phyloP scores from a whole-genome alignment of 148 eudicot genomes.

The Nepenthes mirabilis region DNA sequence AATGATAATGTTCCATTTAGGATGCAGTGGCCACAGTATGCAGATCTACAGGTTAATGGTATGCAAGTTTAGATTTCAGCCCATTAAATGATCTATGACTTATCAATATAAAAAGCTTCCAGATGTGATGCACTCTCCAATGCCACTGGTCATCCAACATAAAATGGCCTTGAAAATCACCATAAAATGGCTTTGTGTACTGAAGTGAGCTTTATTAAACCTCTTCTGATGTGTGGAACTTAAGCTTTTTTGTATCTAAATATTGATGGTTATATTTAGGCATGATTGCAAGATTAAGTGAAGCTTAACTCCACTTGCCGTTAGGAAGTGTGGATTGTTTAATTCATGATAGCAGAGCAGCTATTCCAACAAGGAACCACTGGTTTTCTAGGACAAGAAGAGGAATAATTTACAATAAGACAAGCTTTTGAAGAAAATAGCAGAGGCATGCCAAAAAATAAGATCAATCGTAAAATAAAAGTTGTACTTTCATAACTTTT shows the following conservation, averaged over 20 bases:
- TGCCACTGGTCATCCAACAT: background rate
- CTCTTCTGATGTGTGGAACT: background rate
- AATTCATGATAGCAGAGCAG: no score
- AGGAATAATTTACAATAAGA: no score
- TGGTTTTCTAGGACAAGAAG: no score
- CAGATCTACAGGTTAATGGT: slow-evolving; percentile 90
- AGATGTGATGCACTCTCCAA: no score
- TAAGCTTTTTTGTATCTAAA: background rate
- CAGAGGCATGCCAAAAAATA: no score
- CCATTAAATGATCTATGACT: background rate
- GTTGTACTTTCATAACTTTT: no score
- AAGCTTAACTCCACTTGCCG: no score
- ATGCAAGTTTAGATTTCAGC: slow-evolving; percentile 6
- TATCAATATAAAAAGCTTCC: background rate
- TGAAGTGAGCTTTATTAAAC: background rate
- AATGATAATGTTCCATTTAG: slow-evolving; percentile 86
- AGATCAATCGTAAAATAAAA: no score
- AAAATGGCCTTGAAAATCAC: background rate
- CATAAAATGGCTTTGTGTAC: background rate
- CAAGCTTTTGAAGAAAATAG: no score
- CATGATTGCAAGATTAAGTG: no score
- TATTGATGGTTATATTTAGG: background rate
- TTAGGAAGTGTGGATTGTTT: no score
- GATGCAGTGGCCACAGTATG: slow-evolving; percentile 90
- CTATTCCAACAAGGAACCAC: no score